Evolutionary conservation across 306 rosid species (phyloP).

Genomic region (Gastrolobium bilobum): DNA sequence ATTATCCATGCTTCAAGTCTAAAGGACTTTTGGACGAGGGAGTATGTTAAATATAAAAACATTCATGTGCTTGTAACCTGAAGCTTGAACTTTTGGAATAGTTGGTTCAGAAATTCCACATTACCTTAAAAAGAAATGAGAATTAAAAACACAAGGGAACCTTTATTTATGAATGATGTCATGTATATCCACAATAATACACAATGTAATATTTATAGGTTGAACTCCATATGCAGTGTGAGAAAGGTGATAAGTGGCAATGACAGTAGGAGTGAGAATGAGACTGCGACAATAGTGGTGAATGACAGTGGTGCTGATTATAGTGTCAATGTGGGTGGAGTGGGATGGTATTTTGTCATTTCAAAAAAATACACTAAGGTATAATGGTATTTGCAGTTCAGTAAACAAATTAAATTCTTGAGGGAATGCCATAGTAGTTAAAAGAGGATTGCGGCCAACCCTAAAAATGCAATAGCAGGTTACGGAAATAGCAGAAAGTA

Average conservation of each 20-base stretch:
- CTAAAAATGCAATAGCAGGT: no score
- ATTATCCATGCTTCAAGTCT: constrained; percentile 6
- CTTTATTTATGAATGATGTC: no score
- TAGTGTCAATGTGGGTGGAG: not conserved
- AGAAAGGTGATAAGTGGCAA: not conserved
- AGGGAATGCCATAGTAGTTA: not conserved
- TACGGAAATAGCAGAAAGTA: no score
- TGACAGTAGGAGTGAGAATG: not conserved
- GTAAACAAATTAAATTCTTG: no score
- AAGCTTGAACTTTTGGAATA: not conserved
- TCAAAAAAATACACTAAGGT: not conserved
- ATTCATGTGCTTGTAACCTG: not conserved
- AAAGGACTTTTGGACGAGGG: not conserved
- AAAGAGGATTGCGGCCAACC: no score
- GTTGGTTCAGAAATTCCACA: no score
- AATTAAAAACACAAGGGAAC: not conserved
- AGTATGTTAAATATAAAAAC: not conserved
- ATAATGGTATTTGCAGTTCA: not conserved
- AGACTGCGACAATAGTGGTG: not conserved
- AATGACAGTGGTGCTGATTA: not conserved
- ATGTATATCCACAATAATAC: constrained; percentile 1
- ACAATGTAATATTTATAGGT: not conserved
- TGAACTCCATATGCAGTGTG: not conserved
- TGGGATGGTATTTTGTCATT: not conserved
- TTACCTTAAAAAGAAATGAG: not conserved